Evolutionary conservation across 331 rosid species (phyloP).

Genomic region (Quercus phellos): DNA sequence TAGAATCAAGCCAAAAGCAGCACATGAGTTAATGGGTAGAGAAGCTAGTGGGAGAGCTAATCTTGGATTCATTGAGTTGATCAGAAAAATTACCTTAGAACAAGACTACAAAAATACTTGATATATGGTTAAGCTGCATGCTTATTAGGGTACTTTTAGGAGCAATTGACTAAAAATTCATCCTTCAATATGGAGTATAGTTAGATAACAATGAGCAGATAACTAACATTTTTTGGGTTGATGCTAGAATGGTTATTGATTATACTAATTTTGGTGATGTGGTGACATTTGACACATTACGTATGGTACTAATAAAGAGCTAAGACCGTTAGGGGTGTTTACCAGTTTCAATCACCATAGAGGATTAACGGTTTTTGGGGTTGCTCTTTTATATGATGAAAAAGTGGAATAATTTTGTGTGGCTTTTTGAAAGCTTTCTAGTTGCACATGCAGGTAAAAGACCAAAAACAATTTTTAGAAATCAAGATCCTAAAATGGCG

Average conservation of each 20-base stretch:
- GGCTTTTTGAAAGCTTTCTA: not conserved
- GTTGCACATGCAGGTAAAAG: not conserved
- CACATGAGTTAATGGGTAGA: not conserved
- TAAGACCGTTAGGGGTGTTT: too few relatives aligned
- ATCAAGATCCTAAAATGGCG: not conserved
- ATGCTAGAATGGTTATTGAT: conserved; percentile 2
- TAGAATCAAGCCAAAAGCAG: not conserved
- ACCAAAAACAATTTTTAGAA: not conserved
- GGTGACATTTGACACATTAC: too few relatives aligned
- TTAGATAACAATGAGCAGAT: not conserved
- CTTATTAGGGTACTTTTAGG: not conserved
- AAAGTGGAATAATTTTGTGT: not conserved
- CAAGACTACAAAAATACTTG: not conserved
- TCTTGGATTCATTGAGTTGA: not conserved
- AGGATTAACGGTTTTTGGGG: not conserved
- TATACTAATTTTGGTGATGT: not conserved
- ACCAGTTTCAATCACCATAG: too few relatives aligned
- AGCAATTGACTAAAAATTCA: not conserved
- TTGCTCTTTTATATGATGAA: not conserved
- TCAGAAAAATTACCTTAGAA: not conserved
- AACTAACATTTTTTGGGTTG: not conserved
- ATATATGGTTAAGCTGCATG: not conserved
- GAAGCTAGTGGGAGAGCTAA: not conserved
- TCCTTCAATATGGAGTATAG: not conserved
- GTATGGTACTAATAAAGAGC: too few relatives aligned